Evolutionary conservation across 2,329 filamentous ascomycete genomes (phyloP).

Genomic region (Cercospora sojina): DNA sequence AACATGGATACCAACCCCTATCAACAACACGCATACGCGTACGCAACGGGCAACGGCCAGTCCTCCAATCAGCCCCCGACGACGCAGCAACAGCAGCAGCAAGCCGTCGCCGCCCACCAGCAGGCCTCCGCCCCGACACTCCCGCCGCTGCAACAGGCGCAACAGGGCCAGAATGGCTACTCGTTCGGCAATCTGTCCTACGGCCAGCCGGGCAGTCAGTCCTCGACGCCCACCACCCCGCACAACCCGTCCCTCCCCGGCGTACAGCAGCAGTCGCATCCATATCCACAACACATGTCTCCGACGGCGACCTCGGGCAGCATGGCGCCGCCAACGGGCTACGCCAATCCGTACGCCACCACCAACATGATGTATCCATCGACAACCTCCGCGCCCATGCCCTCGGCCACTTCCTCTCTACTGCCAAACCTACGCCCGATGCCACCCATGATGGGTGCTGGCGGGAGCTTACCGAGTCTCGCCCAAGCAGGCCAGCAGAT

Average conservation of each 20-base stretch:
- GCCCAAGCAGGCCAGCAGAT: conserved; percentile 32
- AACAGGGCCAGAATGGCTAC: conserved; percentile 35
- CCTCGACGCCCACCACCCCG: conserved; percentile 37
- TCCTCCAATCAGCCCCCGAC: conserved; percentile 20
- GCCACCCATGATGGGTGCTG: conserved; percentile 40
- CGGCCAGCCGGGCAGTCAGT: conserved; percentile 34
- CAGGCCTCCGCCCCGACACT: conserved; percentile 35
- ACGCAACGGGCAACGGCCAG: conserved; percentile 24
- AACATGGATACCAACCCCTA: conserved; percentile 20
- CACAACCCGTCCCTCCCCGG: conserved; percentile 37
- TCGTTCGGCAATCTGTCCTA: conserved; percentile 38
- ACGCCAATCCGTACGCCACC: conserved; percentile 33
- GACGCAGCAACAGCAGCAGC: conserved; percentile 26
- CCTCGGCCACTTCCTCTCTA: conserved; percentile 27
- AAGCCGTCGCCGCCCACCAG: conserved; percentile 21
- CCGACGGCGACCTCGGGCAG: conserved; percentile 33
- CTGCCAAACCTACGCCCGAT: conserved; percentile 45
- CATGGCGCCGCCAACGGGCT: conserved; percentile 39
- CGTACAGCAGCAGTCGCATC: conserved; percentile 21
- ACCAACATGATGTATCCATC: conserved; percentile 36
- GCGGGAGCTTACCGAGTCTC: conserved; percentile 39
- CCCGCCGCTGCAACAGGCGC: conserved; percentile 37
- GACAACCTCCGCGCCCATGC: conserved; percentile 36
- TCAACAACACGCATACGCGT: conserved; percentile 13
- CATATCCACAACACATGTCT: conserved; percentile 13